A percentile compares a stretch with the other conserved stretches of the same genome.
phyloP scores from a whole-genome alignment of 495 filamentous ascomycete genomes.

The Astrocystis sublimbata region DNA sequence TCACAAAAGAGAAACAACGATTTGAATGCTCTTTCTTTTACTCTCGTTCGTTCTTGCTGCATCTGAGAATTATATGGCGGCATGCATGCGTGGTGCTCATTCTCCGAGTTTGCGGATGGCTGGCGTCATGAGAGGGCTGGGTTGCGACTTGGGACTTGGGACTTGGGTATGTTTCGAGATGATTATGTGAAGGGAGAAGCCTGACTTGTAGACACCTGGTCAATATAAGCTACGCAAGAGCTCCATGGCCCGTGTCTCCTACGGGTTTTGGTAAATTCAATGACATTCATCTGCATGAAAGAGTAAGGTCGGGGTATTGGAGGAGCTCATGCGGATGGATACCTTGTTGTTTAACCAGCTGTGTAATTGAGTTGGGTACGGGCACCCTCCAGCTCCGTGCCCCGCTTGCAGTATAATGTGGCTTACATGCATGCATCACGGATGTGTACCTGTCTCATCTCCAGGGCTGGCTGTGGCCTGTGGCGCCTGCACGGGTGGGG shows the following conservation, averaged over 20 bases:
- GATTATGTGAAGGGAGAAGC: not conserved
- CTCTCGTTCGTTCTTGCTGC: not conserved
- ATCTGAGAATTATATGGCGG: not conserved
- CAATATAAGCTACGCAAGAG: not conserved
- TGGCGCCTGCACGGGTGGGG: too few species aligned
- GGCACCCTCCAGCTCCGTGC: too few species aligned
- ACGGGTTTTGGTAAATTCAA: not conserved
- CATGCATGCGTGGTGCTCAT: not conserved
- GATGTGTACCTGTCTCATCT: too few species aligned
- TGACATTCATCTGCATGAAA: not conserved
- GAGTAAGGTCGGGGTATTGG: not conserved
- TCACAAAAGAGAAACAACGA: not conserved
- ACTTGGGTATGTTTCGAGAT: not conserved
- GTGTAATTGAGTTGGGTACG: too few species aligned
- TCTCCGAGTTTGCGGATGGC: not conserved
- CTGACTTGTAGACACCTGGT: not conserved
- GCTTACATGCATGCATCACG: too few species aligned
- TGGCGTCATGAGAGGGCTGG: not conserved
- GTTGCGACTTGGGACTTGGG: not conserved
- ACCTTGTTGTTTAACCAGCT: too few species aligned
- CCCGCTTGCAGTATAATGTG: too few species aligned
- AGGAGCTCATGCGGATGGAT: not conserved
- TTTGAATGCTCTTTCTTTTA: not conserved
- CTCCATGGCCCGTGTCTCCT: not conserved
- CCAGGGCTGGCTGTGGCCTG: too few species aligned